Evolutionary conservation across 768 basidiomycete species (phyloP).

Genomic region (Leccinum fibrillosum): DNA sequence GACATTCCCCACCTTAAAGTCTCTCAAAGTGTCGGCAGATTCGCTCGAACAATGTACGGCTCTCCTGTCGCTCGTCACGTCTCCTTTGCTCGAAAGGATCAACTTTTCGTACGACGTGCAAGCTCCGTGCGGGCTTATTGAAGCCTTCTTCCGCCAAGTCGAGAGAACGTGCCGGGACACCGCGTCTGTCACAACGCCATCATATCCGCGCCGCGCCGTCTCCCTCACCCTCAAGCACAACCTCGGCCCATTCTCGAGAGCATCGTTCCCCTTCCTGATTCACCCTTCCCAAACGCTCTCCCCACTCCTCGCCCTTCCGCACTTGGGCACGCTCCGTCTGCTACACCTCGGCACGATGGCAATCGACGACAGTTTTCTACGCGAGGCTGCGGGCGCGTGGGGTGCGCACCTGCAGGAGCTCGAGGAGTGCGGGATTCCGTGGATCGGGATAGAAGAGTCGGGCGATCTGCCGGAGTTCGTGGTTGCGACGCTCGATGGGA

Average conservation of each 20-base stretch:
- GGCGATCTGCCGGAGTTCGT: slow-evolving; percentile 6
- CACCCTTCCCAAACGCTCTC: slow-evolving; percentile 21
- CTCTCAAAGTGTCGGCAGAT: slow-evolving; percentile 22
- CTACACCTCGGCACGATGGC: slow-evolving; percentile 27
- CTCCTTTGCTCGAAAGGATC: slow-evolving; percentile 21
- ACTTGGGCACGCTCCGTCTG: slow-evolving; percentile 20
- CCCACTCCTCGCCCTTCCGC: slow-evolving; percentile 22
- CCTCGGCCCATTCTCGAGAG: slow-evolving; percentile 19
- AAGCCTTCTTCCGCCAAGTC: slow-evolving; percentile 24
- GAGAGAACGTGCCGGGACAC: slow-evolving; percentile 13
- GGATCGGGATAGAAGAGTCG: slow-evolving; percentile 19
- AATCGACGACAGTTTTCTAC: slow-evolving; percentile 27
- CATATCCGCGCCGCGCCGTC: slow-evolving; percentile 1
- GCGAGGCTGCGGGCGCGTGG: slow-evolving; percentile 27
- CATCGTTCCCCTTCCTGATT: slow-evolving; percentile 22
- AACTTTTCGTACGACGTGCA: slow-evolving; percentile 27
- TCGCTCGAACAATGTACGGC: slow-evolving; percentile 29
- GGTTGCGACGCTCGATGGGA: slow-evolving; percentile 20
- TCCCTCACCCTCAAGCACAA: slow-evolving; percentile 30
- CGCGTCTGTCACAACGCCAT: not conserved
- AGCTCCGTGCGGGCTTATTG: slow-evolving; percentile 18
- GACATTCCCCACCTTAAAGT: slow-evolving; percentile 22
- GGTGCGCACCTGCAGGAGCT: slow-evolving; percentile 24
- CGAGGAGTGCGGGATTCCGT: slow-evolving; percentile 27
- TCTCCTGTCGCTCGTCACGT: slow-evolving; percentile 22